Conservation (phyloP, 179 eudicot species). For the Drosera spatulata region DNA sequence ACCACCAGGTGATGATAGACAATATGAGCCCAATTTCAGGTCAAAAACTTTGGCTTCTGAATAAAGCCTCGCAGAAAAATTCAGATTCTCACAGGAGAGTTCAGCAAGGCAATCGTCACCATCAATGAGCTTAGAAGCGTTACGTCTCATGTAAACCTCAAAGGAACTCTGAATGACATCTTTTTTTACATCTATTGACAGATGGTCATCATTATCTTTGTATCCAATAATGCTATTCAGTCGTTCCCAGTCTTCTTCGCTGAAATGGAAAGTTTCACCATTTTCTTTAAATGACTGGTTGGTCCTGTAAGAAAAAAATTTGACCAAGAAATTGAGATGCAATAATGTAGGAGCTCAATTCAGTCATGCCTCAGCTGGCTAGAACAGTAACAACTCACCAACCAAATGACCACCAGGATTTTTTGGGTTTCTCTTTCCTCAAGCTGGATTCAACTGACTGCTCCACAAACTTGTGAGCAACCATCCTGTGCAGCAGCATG, state of each 20-base stretch:
- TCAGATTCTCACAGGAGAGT: slow-evolving; percentile 80
- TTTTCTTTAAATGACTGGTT: slow-evolving; percentile 47
- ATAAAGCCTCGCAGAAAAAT: slow-evolving; percentile 66
- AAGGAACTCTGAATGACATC: slow-evolving; percentile 55
- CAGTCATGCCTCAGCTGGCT: background rate
- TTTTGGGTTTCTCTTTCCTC: slow-evolving; percentile 58
- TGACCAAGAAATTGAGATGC: slow-evolving; percentile 6
- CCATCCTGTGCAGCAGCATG: slow-evolving; percentile 47
- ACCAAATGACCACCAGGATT: slow-evolving; percentile 97
- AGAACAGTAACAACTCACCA: slow-evolving; percentile 29
- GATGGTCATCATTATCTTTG: slow-evolving; percentile 72
- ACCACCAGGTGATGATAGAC: slow-evolving; percentile 81
- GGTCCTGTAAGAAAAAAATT: slow-evolving; percentile 37
- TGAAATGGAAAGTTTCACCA: slow-evolving; percentile 49
- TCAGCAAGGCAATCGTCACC: slow-evolving; percentile 62
- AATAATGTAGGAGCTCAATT: background rate
- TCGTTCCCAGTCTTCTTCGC: slow-evolving; percentile 84
- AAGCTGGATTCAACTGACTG: slow-evolving; percentile 57
- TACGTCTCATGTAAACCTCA: slow-evolving; percentile 92
- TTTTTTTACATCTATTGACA: slow-evolving; percentile 27
- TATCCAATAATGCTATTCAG: slow-evolving; percentile 81
- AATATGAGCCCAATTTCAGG: slow-evolving; percentile 88
- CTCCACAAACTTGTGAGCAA: slow-evolving; percentile 94
- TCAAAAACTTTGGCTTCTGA: slow-evolving; percentile 77
- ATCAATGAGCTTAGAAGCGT: slow-evolving; percentile 85